Evolutionary conservation across 106 monocot genomes (phyloP).

Genomic region (Apostasia ramifera): DNA sequence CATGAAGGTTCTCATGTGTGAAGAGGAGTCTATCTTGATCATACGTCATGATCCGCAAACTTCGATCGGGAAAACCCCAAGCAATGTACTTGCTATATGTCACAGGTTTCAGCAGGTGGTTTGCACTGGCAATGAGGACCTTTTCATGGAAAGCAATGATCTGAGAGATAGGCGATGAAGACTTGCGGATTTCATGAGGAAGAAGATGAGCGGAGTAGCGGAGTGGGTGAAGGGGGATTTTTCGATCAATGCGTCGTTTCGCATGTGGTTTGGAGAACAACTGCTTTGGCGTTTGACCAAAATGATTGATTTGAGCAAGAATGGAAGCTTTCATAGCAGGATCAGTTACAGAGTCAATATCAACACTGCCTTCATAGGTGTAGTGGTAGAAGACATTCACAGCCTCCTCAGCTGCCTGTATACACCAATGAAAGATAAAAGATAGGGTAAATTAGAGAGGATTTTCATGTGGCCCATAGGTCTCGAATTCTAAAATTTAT

Average conservation of each 20-base stretch:
- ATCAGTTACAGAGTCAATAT: conserved; percentile 89
- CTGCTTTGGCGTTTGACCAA: conserved; percentile 97
- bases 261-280: conserved; percentile 80
- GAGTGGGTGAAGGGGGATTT: conserved; percentile 62
- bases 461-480: not conserved
- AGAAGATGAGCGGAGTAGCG: conserved; percentile 47
- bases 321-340: conserved; percentile 98
- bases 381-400: conserved; percentile 98
- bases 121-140: conserved; percentile 51
- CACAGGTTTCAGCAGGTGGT: conserved; percentile 64
- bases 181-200: conserved; percentile 50
- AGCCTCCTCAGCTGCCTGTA: conserved; percentile 94
- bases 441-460: not conserved
- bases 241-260: conserved; percentile 58
- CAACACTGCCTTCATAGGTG: conserved; percentile 95
- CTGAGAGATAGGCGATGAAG: conserved; percentile 57
- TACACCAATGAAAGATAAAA: conserved; percentile 5
- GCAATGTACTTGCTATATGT: conserved; percentile 77
- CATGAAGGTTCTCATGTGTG: conserved; percentile 87
- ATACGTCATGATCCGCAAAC: conserved; percentile 75
- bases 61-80: conserved; percentile 96
- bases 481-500: not conserved
- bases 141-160: conserved; percentile 75
- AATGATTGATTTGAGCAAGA: conserved; percentile 95
- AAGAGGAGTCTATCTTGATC: conserved; percentile 84